Percentiles rank a stretch among this genome's conserved stretches.
phyloP scores from a whole-genome alignment of 768 basidiomycete genomes.

The Leccinum olivaceopallidum region DNA sequence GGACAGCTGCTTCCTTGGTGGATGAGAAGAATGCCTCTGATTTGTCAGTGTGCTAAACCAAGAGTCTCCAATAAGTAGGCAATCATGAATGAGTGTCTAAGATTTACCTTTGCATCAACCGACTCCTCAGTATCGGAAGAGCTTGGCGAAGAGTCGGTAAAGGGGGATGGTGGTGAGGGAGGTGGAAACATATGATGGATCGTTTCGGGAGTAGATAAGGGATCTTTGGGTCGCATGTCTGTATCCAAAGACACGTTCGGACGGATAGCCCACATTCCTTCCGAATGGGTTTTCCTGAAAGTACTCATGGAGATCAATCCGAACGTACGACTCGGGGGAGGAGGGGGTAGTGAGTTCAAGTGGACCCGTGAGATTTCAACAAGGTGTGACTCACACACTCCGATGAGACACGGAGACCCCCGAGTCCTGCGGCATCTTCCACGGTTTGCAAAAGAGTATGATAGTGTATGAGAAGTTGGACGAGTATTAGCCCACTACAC shows the following conservation, averaged over 20 bases:
- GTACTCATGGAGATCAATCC: background rate
- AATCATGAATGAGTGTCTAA: background rate
- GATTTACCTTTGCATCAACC: background rate
- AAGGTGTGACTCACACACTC: too few relatives aligned
- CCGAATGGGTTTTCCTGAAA: background rate
- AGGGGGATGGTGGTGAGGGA: background rate
- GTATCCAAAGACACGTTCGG: background rate
- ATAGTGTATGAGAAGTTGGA: too few relatives aligned
- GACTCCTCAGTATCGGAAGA: background rate
- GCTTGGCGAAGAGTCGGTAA: background rate
- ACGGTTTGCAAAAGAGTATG: too few relatives aligned
- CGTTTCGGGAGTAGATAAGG: background rate
- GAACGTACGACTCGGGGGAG: too few relatives aligned
- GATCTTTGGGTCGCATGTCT: background rate
- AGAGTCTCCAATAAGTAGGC: background rate
- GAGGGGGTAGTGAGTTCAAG: too few relatives aligned
- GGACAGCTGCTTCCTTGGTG: background rate
- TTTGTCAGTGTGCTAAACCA: background rate
- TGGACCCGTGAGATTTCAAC: too few relatives aligned
- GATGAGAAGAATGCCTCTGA: background rate
- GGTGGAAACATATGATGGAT: background rate
- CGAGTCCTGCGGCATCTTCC: too few relatives aligned
- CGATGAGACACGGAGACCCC: too few relatives aligned
- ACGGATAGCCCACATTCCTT: background rate
- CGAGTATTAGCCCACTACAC: too few relatives aligned